Evolutionary conservation across 2,329 filamentous ascomycete genomes (phyloP).

Genomic region (Rutstroemia sp.): DNA sequence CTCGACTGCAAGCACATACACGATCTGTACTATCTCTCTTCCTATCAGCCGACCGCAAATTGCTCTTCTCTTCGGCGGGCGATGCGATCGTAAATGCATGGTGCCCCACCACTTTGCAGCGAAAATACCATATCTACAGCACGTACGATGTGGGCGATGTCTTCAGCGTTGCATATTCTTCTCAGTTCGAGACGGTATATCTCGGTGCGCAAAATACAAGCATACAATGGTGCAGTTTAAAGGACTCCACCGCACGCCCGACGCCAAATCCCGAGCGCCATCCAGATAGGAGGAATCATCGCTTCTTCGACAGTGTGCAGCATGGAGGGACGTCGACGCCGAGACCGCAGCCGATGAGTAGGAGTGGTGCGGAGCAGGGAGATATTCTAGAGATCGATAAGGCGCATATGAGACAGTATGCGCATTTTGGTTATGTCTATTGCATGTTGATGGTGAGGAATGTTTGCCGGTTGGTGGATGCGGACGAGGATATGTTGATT

Average conservation of each 20-base stretch:
- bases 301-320: slow-evolving; percentile 91
- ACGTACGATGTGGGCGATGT: slow-evolving; percentile 92
- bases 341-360: slow-evolving; percentile 41
- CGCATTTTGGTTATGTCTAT: slow-evolving; percentile 93
- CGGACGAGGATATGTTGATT: slow-evolving; percentile 73
- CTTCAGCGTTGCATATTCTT: slow-evolving; percentile 88
- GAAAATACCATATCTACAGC: slow-evolving; percentile 85
- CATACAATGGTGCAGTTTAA: slow-evolving; percentile 84
- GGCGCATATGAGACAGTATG: slow-evolving; percentile 76
- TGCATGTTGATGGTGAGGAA: slow-evolving; percentile 85
- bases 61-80: slow-evolving; percentile 88
- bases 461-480: slow-evolving; percentile 56
- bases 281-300: slow-evolving; percentile 69
- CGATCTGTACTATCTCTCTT: slow-evolving; percentile 83
- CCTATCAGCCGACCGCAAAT: slow-evolving; percentile 62
- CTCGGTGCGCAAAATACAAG: slow-evolving; percentile 90
- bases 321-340: slow-evolving; percentile 74
- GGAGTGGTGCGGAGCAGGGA: slow-evolving; percentile 45
- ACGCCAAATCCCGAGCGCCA: slow-evolving; percentile 59
- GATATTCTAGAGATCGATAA: slow-evolving; percentile 74
- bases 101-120: slow-evolving; percentile 68
- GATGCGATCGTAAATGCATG: slow-evolving; percentile 94
- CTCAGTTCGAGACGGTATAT: slow-evolving; percentile 73
- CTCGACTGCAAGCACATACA: slow-evolving; percentile 79
- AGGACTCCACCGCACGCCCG: slow-evolving; percentile 52